A percentile compares a stretch with the other conserved stretches of the same genome.
phyloP scores from a whole-genome alignment of 768 basidiomycete genomes.

The Kwoniella newhampshirensis region DNA sequence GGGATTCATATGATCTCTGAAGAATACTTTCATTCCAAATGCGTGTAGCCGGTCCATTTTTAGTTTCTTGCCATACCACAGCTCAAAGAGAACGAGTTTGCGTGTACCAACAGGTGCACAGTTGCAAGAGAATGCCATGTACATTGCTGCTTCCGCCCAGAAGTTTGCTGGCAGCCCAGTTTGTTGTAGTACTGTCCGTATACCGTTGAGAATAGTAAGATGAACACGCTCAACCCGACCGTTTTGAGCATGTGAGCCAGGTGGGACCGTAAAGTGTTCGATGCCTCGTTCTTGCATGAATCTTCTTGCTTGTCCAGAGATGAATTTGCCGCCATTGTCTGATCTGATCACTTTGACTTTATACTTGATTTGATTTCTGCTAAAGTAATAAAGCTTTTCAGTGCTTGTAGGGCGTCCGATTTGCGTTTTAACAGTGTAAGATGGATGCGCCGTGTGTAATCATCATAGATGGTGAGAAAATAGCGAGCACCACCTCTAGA shows the following conservation, averaged over 20 bases:
- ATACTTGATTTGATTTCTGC: conserved; percentile 6
- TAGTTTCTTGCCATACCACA: conserved; percentile 10
- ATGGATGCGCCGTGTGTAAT: background rate
- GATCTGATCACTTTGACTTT: conserved; percentile 8
- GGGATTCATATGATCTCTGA: background rate
- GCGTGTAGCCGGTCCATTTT: conserved; percentile 4
- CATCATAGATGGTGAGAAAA: too few relatives aligned
- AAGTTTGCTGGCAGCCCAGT: conserved; percentile 13
- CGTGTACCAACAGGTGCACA: background rate
- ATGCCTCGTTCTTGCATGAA: conserved; percentile 1
- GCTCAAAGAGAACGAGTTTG: background rate
- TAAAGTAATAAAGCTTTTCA: conserved; percentile 1
- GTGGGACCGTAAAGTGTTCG: conserved; percentile 13
- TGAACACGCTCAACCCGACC: conserved; percentile 29
- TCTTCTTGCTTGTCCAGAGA: background rate
- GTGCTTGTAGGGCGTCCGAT: background rate
- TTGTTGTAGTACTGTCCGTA: conserved; percentile 16
- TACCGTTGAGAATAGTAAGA: conserved; percentile 21
- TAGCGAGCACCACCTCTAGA: too few relatives aligned
- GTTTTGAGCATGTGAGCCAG: conserved; percentile 29
- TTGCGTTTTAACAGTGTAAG: conserved; percentile 1
- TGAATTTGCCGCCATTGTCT: conserved; percentile 16
- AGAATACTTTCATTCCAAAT: background rate
- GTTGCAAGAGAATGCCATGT: conserved; percentile 20
- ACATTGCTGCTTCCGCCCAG: conserved; percentile 23